Conservation (phyloP, 495 filamentous ascomycete genomes). For the Cenococcum geophilum region DNA sequence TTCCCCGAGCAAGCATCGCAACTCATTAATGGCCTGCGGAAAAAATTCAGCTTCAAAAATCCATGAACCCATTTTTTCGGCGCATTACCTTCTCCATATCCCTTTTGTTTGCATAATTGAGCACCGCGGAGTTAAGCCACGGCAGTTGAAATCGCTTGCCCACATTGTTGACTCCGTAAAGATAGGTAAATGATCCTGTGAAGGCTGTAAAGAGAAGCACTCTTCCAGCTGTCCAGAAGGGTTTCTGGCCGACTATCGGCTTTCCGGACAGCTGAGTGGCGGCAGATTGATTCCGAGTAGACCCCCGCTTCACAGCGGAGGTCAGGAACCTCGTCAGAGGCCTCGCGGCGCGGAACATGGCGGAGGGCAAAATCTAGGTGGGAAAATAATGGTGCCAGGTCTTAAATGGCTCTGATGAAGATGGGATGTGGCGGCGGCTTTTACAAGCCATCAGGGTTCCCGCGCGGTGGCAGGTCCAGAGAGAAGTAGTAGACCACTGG, state of each 20-base stretch:
- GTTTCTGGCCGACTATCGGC: slow-evolving; percentile 10
- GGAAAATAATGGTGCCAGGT: slow-evolving; percentile 8
- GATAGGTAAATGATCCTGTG: slow-evolving; percentile 34
- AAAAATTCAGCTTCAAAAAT: slow-evolving; percentile 11
- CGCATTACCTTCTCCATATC: slow-evolving; percentile 36
- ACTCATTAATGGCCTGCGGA: slow-evolving; percentile 38
- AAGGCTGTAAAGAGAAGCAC: slow-evolving; percentile 37
- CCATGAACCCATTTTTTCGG: not conserved
- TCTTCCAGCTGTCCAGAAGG: slow-evolving; percentile 37
- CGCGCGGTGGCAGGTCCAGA: slow-evolving; percentile 4
- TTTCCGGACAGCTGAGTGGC: slow-evolving; percentile 17
- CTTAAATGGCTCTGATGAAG: slow-evolving; percentile 3
- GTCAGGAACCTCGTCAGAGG: slow-evolving; percentile 20
- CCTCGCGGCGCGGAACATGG: slow-evolving; percentile 24
- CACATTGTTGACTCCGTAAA: slow-evolving; percentile 32
- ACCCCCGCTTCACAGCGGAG: slow-evolving; percentile 27
- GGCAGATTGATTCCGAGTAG: slow-evolving; percentile 20
- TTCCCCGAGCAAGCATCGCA: slow-evolving; percentile 48
- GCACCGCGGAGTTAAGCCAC: slow-evolving; percentile 20
- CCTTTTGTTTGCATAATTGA: slow-evolving; percentile 33
- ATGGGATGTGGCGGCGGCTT: slow-evolving; percentile 4
- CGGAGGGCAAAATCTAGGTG: slow-evolving; percentile 7
- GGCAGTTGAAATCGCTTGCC: slow-evolving; percentile 8
- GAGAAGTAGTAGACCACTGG: slow-evolving; percentile 10
- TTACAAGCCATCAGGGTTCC: slow-evolving; percentile 21